These are phyloP conservation scores for Geotrichum klebahnii DNA, from an alignment of 1,139 yeast species.

Conservation along the genomic window DNA sequence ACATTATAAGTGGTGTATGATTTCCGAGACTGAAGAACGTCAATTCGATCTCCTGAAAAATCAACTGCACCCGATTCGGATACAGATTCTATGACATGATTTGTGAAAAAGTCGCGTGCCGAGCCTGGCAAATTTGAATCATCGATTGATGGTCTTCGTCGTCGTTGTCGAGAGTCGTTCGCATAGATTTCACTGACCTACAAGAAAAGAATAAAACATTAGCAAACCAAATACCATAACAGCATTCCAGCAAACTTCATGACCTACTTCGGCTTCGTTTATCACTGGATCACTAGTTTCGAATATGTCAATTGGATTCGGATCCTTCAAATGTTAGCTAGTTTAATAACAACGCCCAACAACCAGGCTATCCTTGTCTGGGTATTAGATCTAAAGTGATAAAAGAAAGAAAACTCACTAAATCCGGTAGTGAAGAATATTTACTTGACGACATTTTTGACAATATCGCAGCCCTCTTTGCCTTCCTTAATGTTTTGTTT, in stretches of 20 bases:
- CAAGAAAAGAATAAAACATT: not conserved
- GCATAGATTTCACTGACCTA: not conserved
- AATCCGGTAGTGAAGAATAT: conserved; percentile 21
- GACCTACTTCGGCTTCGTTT: conserved; percentile 11
- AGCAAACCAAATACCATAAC: not conserved
- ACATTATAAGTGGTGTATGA: conserved; percentile 11
- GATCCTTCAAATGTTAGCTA: conserved; percentile 15
- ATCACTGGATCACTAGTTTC: conserved; percentile 17
- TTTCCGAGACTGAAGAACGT: conserved; percentile 1
- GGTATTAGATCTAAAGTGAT: not conserved
- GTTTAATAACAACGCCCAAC: not conserved
- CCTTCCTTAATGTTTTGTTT: no score
- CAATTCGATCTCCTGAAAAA: conserved; percentile 8
- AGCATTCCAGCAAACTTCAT: not conserved
- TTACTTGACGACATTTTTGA: conserved; percentile 11
- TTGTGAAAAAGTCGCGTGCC: conserved; percentile 16
- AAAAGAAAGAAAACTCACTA: conserved; percentile 12
- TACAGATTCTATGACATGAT: conserved; percentile 7
- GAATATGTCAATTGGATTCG: conserved; percentile 20
- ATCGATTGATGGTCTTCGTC: conserved; percentile 18
- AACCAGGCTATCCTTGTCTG: no score
- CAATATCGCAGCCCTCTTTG: no score
- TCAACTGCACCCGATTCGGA: conserved; percentile 7
- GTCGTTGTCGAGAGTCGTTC: not conserved
- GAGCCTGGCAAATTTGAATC: not conserved